Evolutionary conservation across 2,329 filamentous ascomycete genomes (phyloP).

Genomic region (Fusarium floridanum): DNA sequence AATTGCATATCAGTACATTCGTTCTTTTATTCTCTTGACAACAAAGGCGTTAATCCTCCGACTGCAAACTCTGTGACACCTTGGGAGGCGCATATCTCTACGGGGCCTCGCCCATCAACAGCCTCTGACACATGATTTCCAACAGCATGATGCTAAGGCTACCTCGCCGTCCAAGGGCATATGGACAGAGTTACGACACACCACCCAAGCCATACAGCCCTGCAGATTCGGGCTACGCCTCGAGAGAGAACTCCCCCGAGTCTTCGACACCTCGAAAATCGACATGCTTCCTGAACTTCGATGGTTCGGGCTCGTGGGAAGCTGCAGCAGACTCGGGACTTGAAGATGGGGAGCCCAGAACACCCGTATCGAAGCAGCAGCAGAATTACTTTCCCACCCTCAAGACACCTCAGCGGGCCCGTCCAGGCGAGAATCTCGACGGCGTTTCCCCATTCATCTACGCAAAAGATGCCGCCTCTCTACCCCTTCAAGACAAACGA

Average conservation of each 20-base stretch:
- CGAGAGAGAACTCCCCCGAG: slow-evolving; percentile 38
- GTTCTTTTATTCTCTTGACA: slow-evolving; percentile 28
- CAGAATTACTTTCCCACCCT: not conserved
- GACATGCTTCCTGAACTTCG: slow-evolving; percentile 22
- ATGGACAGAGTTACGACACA: slow-evolving; percentile 12
- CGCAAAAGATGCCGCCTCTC: not conserved
- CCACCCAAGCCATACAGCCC: slow-evolving; percentile 31
- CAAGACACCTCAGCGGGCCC: slow-evolving; percentile 12
- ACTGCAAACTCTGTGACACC: not conserved
- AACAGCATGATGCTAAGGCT: slow-evolving; percentile 28
- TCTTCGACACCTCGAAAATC: slow-evolving; percentile 7
- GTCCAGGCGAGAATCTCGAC: slow-evolving; percentile 1
- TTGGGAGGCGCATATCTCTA: not conserved
- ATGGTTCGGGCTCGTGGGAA: slow-evolving; percentile 35
- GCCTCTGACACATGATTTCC: not conserved
- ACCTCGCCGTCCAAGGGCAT: slow-evolving; percentile 16
- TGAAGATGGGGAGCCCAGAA: slow-evolving; percentile 13
- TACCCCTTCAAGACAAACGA: slow-evolving; percentile 15
- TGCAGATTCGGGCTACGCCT: slow-evolving; percentile 49
- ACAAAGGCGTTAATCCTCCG: not conserved
- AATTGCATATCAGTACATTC: slow-evolving; percentile 36
- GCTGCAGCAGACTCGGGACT: not conserved
- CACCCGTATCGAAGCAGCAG: not conserved
- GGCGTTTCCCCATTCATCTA: slow-evolving; percentile 35
- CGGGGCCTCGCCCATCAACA: not conserved